Evolutionary conservation across 1,139 yeast genomes (phyloP).

Genomic region (Groenewaldozyma auringiensis): DNA sequence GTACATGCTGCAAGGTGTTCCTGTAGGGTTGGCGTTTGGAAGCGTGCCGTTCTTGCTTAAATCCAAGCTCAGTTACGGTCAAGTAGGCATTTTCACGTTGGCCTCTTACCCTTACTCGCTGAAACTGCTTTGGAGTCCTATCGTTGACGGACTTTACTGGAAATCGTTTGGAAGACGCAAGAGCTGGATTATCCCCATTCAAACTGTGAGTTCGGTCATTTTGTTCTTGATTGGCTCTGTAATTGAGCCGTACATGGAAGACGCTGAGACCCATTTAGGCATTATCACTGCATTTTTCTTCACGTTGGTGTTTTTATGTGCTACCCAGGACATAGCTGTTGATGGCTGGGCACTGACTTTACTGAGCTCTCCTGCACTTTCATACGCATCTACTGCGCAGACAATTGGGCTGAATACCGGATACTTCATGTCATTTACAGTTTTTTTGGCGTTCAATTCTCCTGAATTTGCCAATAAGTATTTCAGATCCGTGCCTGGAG

Average conservation of each 20-base stretch:
- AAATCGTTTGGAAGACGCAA: slow-evolving; percentile 69
- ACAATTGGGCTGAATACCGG: slow-evolving; percentile 93
- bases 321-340: slow-evolving; percentile 97
- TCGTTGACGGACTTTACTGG: slow-evolving; percentile 80
- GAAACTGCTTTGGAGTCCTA: slow-evolving; percentile 90
- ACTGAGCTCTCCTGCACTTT: slow-evolving; percentile 64
- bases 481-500: slow-evolving; percentile 52
- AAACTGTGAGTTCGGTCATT: slow-evolving; percentile 62
- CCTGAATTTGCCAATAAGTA: slow-evolving; percentile 89
- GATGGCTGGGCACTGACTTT: slow-evolving; percentile 98
- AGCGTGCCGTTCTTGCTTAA: slow-evolving; percentile 88
- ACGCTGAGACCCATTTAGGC: slow-evolving; percentile 49
- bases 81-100: slow-evolving; percentile 81
- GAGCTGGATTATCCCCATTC: slow-evolving; percentile 94
- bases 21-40: slow-evolving; percentile 94
- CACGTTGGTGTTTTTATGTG: slow-evolving; percentile 74
- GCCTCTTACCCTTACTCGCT: slow-evolving; percentile 94
- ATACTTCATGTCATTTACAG: slow-evolving; percentile 83
- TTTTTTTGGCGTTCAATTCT: slow-evolving; percentile 82
- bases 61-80: slow-evolving; percentile 74
- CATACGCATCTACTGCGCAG: slow-evolving; percentile 97
- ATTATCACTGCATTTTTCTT: slow-evolving; percentile 61
- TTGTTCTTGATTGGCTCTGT: slow-evolving; percentile 54
- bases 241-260: slow-evolving; percentile 45
- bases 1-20: slow-evolving; percentile 86